Percentiles rank a stretch among this genome's conserved stretches.
These are phyloP conservation scores for Alternaria metachromatica DNA, from an alignment of 2,329 filamentous ascomycete genomes.

Conservation along the genomic window DNA sequence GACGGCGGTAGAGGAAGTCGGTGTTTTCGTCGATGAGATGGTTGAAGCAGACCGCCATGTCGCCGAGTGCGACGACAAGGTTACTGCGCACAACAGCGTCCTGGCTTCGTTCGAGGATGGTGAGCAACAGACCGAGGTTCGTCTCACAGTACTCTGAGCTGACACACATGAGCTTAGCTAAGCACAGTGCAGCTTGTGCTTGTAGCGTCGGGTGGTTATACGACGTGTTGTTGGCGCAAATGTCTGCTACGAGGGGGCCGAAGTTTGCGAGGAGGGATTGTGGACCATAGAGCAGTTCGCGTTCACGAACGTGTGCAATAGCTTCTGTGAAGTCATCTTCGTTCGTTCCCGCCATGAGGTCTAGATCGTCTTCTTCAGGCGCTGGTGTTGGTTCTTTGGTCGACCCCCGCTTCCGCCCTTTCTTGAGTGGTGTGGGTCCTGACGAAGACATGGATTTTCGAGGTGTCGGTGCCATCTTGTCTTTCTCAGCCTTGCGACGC, in stretches of 20 bases:
- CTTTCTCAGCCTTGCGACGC: conserved; percentile 88
- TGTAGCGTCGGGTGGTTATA: conserved; percentile 91
- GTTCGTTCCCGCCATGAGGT: conserved; percentile 94
- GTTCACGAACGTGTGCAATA: conserved; percentile 82
- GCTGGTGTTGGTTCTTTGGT: conserved; percentile 53
- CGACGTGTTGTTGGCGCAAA: conserved; percentile 87
- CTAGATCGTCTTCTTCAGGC: conserved; percentile 81
- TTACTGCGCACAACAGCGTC: conserved; percentile 95
- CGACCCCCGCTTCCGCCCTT: conserved; percentile 50
- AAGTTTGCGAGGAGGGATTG: conserved; percentile 88
- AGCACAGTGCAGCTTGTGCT: conserved; percentile 88
- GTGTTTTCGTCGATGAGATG: conserved; percentile 99
- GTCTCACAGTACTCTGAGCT: conserved; percentile 94
- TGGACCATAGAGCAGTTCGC: conserved; percentile 81
- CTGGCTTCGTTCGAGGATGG: conserved; percentile 92
- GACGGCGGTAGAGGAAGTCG: conserved; percentile 91
- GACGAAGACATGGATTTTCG: conserved; percentile 40
- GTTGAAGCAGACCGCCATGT: conserved; percentile 99
- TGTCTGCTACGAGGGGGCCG: conserved; percentile 88
- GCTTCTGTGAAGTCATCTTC: conserved; percentile 93
- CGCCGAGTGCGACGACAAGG: conserved; percentile 93
- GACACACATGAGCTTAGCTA: conserved; percentile 99
- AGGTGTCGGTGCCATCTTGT: conserved; percentile 61
- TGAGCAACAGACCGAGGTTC: conserved; percentile 92
- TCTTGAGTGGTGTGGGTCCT: conserved; percentile 47